phyloP scores from a whole-genome alignment of 331 rosid species.

The Erythrophleum ivorense region DNA sequence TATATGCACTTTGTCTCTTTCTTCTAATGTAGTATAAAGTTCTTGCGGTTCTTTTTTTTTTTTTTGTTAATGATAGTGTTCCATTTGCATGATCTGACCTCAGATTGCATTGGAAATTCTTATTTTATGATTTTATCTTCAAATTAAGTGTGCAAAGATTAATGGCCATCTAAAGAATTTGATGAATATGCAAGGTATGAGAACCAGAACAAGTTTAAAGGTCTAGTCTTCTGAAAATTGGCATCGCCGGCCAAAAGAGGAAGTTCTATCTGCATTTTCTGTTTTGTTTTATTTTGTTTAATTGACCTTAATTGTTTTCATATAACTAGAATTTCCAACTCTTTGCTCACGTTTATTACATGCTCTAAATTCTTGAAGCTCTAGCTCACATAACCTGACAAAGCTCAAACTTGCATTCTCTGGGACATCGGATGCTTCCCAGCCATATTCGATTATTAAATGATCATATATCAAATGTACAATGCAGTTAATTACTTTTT shows the following conservation, averaged over 20 bases:
- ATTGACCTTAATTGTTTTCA: not conserved
- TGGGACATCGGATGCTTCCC: not conserved
- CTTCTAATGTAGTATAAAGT: not conserved
- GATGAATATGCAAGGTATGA: not conserved
- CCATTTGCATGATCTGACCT: not conserved
- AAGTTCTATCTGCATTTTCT: not conserved
- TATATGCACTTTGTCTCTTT: not conserved
- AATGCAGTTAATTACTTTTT: not conserved
- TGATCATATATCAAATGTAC: not conserved
- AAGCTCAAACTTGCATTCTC: not conserved
- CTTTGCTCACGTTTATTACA: not conserved
- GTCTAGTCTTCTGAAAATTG: not conserved
- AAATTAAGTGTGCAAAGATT: not conserved
- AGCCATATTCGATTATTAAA: not conserved
- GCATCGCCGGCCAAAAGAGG: not conserved
- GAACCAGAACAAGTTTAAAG: not conserved
- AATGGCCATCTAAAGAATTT: not conserved
- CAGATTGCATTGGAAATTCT: constrained; percentile 14
- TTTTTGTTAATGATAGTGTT: not conserved
- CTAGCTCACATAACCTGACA: not conserved
- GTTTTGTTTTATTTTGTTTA: not conserved
- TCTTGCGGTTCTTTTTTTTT: not conserved
- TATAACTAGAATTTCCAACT: not conserved
- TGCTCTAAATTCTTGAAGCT: not conserved
- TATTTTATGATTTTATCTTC: not conserved